Evolutionary conservation across 1,284 basidiomycete species (phyloP), one percentile per base, ranked within the genome.

Genomic region (Xerocomus nothofagi): DNA sequence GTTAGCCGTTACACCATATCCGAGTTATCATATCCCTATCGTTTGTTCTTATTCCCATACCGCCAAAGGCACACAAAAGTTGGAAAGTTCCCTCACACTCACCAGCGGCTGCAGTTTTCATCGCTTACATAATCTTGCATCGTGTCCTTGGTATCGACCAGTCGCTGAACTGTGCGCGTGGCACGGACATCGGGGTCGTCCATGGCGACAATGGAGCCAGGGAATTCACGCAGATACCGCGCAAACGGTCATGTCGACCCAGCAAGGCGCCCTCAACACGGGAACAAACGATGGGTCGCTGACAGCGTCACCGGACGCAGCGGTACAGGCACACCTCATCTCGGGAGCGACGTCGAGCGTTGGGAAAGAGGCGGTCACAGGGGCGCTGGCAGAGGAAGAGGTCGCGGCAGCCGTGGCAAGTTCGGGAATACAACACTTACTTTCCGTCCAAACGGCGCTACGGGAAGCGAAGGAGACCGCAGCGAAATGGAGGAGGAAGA

Each of bases 271-370:
- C 34, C 57, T 29, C 63, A 64, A 29, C 70, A 69, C 36, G 60
- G 73, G 46, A 82, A 83, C 68, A 81, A 73, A 54, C 77, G 79
- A 44, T 83, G 82, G 82, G 69, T 76, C 11, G 70, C 78, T 4
- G 68, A 70, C 65, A 71, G 54, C 56, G 63, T 63, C 39, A 57
- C 66, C 36, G 63, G 67, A 31, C 59, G 66, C 53, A 70, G 63
- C 53, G 59, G 65, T n/a, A 55, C 64, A 43, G 70, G 56, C 40
- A 70, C 70, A 2, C 68, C 71, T 5, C 64, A 68, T 45, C 57
- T 68, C 53, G 61, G 59, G 23, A 57, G 59, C 29, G 78, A 81
- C 53, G 62, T 63, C 18, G 81, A 81, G 42, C 71, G 77, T 39
- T 79, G 84, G 81, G 84, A 85, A 49, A 72, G 81, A 51, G 77